A percentile compares a stretch with the other conserved stretches of the same genome.
phyloP scores from a whole-genome alignment of 2,329 filamentous ascomycete species.

The Neonectria coccinea region DNA sequence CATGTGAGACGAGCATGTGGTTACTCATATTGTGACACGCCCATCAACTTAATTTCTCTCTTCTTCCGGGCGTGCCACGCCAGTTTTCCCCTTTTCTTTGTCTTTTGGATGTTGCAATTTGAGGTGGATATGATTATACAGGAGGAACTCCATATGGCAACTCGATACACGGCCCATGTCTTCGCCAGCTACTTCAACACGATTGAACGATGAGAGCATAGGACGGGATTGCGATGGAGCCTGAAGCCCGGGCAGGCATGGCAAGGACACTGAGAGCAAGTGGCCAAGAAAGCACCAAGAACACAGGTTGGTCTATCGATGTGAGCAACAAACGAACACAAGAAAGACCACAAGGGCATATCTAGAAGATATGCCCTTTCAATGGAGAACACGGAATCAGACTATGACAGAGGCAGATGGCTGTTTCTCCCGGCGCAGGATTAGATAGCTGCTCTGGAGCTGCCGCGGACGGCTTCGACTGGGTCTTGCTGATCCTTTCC shows the following conservation, averaged over 20 bases:
- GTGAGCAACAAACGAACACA: background rate
- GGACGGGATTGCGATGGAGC: background rate
- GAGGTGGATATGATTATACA: background rate
- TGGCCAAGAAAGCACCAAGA: background rate
- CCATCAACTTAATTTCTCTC: background rate
- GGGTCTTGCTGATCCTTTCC: background rate
- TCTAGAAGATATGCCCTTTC: background rate
- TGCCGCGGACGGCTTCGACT: background rate
- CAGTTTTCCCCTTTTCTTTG: background rate
- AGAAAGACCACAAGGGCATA: too few relatives aligned
- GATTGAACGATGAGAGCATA: background rate
- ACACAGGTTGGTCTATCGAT: background rate
- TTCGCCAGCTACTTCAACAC: background rate
- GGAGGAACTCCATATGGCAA: background rate
- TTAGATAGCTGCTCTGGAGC: background rate
- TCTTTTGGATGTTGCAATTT: background rate
- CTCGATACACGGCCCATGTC: background rate
- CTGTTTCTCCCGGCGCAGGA: background rate
- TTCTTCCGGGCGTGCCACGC: background rate
- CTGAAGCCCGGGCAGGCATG: background rate
- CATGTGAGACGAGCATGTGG: constrained; percentile 16
- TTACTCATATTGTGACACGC: background rate
- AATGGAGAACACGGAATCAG: background rate
- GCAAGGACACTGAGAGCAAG: background rate
- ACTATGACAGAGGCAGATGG: background rate